These are phyloP conservation scores for Entomortierella chlamydospora DNA, from an alignment of 192 early-diverging fungal species.

Conservation along the genomic window DNA sequence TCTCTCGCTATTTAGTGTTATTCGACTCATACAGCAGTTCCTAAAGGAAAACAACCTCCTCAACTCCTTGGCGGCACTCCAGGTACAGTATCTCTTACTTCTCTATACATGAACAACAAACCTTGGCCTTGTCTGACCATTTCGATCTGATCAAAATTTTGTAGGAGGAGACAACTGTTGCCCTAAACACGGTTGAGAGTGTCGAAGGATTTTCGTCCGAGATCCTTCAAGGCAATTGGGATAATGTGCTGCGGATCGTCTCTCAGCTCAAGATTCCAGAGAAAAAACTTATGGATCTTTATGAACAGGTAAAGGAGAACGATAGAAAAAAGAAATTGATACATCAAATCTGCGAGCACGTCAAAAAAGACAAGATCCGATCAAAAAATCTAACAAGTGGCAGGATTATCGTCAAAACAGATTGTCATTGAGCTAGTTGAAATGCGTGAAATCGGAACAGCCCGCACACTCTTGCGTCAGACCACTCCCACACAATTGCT, in stretches of 20 bases:
- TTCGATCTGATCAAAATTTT: not conserved
- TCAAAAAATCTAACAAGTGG: not conserved
- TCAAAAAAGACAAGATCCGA: not conserved
- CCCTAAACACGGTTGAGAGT: constrained; percentile 90
- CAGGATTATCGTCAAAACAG: constrained; percentile 26
- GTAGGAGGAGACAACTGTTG: constrained; percentile 82
- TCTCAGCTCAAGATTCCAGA: constrained; percentile 74
- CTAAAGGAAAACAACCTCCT: constrained; percentile 91
- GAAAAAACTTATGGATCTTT: constrained; percentile 83
- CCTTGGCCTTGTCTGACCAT: no score
- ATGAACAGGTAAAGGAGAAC: constrained; percentile 77
- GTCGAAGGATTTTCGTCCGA: constrained; percentile 76
- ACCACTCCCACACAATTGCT: constrained; percentile 93
- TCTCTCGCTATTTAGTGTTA: constrained; percentile 69
- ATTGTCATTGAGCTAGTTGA: constrained; percentile 92
- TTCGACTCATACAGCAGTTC: constrained; percentile 94
- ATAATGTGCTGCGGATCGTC: constrained; percentile 80
- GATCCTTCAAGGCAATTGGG: constrained; percentile 89
- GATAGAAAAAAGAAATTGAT: no score
- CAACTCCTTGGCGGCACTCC: constrained; percentile 78
- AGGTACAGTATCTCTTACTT: constrained; percentile 32
- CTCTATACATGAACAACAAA: not conserved
- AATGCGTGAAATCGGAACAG: constrained; percentile 82
- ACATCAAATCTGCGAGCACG: no score
- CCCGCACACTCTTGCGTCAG: constrained; percentile 84